These are phyloP conservation scores for Populus alba DNA, from an alignment of 345 rosid species.

Conservation along the genomic window DNA sequence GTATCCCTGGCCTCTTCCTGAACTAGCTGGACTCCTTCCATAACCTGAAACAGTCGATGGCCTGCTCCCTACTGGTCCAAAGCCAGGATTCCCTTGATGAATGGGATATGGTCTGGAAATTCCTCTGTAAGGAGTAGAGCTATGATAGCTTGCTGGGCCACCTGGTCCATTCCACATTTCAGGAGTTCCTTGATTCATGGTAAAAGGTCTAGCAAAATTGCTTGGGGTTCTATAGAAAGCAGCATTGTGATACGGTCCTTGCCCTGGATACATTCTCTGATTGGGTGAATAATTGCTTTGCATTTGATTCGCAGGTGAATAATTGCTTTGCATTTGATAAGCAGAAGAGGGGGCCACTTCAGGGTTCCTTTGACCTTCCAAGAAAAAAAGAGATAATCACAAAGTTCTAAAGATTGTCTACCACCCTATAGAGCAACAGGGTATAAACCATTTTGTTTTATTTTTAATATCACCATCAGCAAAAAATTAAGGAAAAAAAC, in stretches of 20 bases:
- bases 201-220: conserved; percentile 36
- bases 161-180: conserved; percentile 38
- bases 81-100: conserved; percentile 26
- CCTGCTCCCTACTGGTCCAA: conserved; percentile 26
- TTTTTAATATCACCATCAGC: neutral
- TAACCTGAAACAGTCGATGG: conserved; percentile 24
- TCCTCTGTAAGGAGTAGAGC: conserved; percentile 10
- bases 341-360: conserved; percentile 29
- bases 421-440: neutral
- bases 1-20: conserved; percentile 50
- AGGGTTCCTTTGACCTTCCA: conserved; percentile 43
- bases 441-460: neutral
- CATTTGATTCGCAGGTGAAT: conserved; percentile 41
- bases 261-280: conserved; percentile 40
- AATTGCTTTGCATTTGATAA: conserved; percentile 40
- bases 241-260: conserved; percentile 28
- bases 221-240: conserved; percentile 35
- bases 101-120: conserved; percentile 18
- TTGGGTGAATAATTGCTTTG: conserved; percentile 31
- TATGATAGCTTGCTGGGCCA: conserved; percentile 28
- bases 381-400: conserved; percentile 15
- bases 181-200: conserved; percentile 40
- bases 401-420: neutral
- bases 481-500: too few relatives aligned
- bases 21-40: conserved; percentile 36